These are phyloP conservation scores for Astrothelium macrocarpum DNA, from an alignment of 495 filamentous ascomycete genomes.

Conservation along the genomic window DNA sequence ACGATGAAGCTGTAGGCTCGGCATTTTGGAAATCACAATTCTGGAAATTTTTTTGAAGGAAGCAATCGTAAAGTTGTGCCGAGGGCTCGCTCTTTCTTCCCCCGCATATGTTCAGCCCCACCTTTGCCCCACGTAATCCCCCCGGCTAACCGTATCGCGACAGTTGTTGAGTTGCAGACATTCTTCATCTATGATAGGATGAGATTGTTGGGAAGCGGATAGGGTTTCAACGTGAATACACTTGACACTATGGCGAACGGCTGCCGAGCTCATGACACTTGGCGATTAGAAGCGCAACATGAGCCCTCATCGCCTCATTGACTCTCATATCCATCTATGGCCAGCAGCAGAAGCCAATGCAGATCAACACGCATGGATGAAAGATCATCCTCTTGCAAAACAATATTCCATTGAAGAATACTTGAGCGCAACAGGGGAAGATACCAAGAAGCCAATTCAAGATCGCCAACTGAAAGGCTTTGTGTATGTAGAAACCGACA, in stretches of 20 bases:
- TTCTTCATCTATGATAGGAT: not conserved
- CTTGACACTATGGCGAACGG: not conserved
- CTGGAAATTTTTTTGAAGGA: not conserved
- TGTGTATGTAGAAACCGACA: constrained; percentile 72
- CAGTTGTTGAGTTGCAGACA: not conserved
- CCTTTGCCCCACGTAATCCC: not conserved
- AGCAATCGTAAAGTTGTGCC: not conserved
- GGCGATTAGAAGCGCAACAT: not conserved
- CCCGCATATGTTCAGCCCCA: not conserved
- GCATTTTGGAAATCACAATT: not conserved
- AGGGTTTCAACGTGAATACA: not conserved
- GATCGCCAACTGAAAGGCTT: constrained; percentile 46
- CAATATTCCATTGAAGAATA: constrained; percentile 43
- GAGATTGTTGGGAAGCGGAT: not conserved
- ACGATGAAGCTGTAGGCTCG: not conserved
- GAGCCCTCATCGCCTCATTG: constrained; percentile 41
- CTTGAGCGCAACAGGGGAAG: constrained; percentile 6
- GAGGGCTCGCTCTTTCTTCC: not conserved
- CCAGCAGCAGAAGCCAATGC: constrained; percentile 48
- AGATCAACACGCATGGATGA: constrained; percentile 54
- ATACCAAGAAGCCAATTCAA: not conserved
- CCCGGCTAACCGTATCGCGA: not conserved
- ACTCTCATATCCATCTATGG: constrained; percentile 84
- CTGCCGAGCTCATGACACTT: not conserved
- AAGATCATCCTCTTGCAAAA: constrained; percentile 44